phyloP scores from a whole-genome alignment of 1,284 basidiomycete species.

The Ustilago esculenta region DNA sequence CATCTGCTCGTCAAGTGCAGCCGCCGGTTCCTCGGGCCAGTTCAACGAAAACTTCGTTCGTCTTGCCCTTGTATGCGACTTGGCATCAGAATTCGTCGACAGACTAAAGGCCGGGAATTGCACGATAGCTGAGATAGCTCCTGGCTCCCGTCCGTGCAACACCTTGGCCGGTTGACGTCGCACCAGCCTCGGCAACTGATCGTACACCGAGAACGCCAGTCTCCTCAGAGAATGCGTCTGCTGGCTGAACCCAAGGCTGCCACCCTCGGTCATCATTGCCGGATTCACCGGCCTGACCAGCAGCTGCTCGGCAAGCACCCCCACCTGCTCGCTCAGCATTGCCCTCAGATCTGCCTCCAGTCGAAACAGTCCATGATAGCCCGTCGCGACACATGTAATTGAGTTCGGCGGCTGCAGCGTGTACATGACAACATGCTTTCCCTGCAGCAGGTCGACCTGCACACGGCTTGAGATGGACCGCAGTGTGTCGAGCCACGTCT shows the following conservation, averaged over 20 bases:
- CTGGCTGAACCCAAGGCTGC: conserved; percentile 30
- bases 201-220: conserved; percentile 47
- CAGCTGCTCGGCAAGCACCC: conserved; percentile 36
- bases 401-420: conserved; percentile 33
- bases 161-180: conserved; percentile 38
- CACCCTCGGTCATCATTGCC: conserved; percentile 40
- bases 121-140: conserved; percentile 30
- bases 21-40: conserved; percentile 18
- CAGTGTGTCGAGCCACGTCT: conserved; percentile 46
- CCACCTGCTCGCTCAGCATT: conserved; percentile 41
- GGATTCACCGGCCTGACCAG: conserved; percentile 39
- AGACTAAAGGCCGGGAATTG: conserved; percentile 50
- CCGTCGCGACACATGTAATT: conserved; percentile 5
- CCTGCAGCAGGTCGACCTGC: conserved; percentile 27
- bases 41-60: conserved; percentile 15
- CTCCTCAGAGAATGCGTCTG: conserved; percentile 18
- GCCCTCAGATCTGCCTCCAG: conserved; percentile 36
- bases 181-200: conserved; percentile 41
- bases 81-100: not conserved
- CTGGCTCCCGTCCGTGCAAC: conserved; percentile 32
- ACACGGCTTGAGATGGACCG: conserved; percentile 40
- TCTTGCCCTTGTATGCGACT: not conserved
- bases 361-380: conserved; percentile 32
- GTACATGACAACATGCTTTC: conserved; percentile 51
- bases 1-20: conserved; percentile 30